A percentile compares a stretch with the other conserved stretches of the same genome.
Evolutionary conservation across 192 early-diverging fungal species (phyloP).

Genomic region (Linnemannia zychae): DNA sequence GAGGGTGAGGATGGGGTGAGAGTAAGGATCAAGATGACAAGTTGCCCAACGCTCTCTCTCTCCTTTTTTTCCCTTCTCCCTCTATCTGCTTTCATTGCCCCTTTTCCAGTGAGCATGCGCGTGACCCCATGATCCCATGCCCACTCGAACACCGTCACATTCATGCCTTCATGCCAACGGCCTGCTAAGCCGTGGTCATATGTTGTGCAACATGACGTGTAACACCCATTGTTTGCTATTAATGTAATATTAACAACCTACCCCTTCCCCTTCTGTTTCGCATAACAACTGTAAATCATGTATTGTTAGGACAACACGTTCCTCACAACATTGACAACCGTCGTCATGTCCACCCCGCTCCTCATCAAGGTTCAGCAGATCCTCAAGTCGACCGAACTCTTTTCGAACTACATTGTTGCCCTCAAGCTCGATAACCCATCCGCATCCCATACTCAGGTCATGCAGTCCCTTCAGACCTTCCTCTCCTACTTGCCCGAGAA

Average conservation of each 20-base stretch:
- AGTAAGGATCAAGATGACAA: too few relatives aligned
- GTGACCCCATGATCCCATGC: not conserved
- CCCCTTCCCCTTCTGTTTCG: not conserved
- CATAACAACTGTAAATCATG: too few relatives aligned
- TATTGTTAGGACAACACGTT: conserved; percentile 42
- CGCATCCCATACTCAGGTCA: conserved; percentile 58
- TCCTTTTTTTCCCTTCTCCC: not conserved
- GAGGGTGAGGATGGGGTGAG: too few relatives aligned
- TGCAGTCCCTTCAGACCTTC: conserved; percentile 58
- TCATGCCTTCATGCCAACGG: not conserved
- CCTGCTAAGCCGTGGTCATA: not conserved
- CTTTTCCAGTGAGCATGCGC: not conserved
- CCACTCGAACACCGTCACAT: not conserved
- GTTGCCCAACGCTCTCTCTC: not conserved
- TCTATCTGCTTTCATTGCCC: too few relatives aligned
- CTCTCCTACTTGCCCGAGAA: conserved; percentile 42
- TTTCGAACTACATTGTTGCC: conserved; percentile 50
- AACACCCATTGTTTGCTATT: not conserved
- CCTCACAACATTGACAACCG: conserved; percentile 37
- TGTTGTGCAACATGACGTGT: not conserved
- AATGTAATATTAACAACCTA: not conserved
- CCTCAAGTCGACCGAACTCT: conserved; percentile 42
- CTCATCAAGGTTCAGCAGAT: conserved; percentile 51
- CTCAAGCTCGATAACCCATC: conserved; percentile 61
- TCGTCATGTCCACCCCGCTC: conserved; percentile 48